phyloP scores from a whole-genome alignment of 2,329 filamentous ascomycete species.

The Elsinoe australis region DNA sequence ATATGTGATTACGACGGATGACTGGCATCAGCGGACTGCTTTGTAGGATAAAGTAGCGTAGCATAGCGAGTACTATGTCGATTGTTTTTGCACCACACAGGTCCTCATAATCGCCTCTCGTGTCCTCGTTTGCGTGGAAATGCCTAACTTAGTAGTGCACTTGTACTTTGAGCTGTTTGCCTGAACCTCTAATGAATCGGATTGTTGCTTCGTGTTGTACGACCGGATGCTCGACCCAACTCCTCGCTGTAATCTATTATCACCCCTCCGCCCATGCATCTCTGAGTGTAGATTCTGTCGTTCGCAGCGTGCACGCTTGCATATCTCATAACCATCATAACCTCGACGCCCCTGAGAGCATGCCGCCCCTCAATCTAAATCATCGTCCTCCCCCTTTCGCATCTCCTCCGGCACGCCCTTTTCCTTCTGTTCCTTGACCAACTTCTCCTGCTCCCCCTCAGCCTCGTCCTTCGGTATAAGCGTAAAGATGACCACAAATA shows the following conservation, averaged over 20 bases:
- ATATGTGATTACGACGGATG: neutral
- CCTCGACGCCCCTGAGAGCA: neutral
- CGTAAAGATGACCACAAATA: slow-evolving; percentile 75
- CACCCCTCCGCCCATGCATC: neutral
- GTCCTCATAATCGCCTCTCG: too few species aligned
- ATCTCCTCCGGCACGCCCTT: slow-evolving; percentile 1
- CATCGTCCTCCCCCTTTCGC: slow-evolving; percentile 20
- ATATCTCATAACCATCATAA: neutral
- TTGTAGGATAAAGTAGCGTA: slow-evolving; percentile 13
- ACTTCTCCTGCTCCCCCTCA: slow-evolving; percentile 19
- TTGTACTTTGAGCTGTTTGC: too few species aligned
- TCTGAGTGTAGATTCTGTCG: slow-evolving; percentile 11
- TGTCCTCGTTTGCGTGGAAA: too few species aligned
- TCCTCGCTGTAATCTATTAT: neutral
- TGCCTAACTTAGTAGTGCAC: too few species aligned
- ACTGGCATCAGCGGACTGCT: neutral
- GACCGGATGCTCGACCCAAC: neutral
- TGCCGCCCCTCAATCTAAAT: slow-evolving; percentile 23
- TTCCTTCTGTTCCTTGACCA: slow-evolving; percentile 19
- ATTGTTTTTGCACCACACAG: too few species aligned
- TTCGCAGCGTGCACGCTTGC: neutral
- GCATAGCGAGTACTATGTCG: neutral
- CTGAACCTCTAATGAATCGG: neutral
- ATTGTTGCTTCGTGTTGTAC: neutral
- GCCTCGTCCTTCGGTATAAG: slow-evolving; percentile 63